These are phyloP conservation scores for Alternaria consortialis DNA, from an alignment of 2,329 filamentous ascomycete genomes.

Conservation along the genomic window DNA sequence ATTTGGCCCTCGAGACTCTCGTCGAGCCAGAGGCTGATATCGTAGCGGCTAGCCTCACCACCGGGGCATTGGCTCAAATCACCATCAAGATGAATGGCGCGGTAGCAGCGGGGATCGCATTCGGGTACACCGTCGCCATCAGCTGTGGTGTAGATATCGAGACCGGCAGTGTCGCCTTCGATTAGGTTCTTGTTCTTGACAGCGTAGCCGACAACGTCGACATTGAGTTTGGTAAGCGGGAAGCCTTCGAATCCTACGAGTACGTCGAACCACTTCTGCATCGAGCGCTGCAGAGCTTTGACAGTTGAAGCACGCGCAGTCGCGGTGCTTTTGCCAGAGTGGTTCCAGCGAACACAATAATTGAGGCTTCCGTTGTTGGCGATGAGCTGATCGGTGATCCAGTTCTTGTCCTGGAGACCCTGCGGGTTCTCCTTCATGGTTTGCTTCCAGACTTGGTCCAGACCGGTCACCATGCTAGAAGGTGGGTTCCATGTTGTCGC, in stretches of 20 bases:
- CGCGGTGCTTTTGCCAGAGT: slow-evolving; percentile 48
- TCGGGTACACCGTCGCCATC: slow-evolving; percentile 55
- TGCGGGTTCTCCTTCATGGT: slow-evolving; percentile 35
- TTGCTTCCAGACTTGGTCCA: slow-evolving; percentile 38
- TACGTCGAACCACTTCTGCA: slow-evolving; percentile 57
- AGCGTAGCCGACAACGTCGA: slow-evolving; percentile 57
- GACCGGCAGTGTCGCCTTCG: slow-evolving; percentile 45
- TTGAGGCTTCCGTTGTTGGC: slow-evolving; percentile 48
- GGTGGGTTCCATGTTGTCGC: slow-evolving; percentile 37
- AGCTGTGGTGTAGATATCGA: slow-evolving; percentile 55
- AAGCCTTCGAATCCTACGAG: slow-evolving; percentile 58
- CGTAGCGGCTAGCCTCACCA: slow-evolving; percentile 53
- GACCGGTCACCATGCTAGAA: slow-evolving; percentile 32
- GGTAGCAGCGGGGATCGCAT: slow-evolving; percentile 55
- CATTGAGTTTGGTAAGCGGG: slow-evolving; percentile 52
- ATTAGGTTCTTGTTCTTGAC: slow-evolving; percentile 52
- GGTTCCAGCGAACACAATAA: slow-evolving; percentile 59
- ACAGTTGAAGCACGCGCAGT: slow-evolving; percentile 52
- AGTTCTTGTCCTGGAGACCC: slow-evolving; percentile 40
- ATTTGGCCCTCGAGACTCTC: slow-evolving; percentile 51
- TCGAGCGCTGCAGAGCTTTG: slow-evolving; percentile 45
- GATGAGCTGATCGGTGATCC: slow-evolving; percentile 42
- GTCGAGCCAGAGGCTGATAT: slow-evolving; percentile 56
- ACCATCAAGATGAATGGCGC: slow-evolving; percentile 55
- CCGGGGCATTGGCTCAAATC: slow-evolving; percentile 54